Percentiles rank a stretch among this genome's conserved stretches.
phyloP scores from a whole-genome alignment of 2,329 filamentous ascomycete species.

The Colletotrichum cuscutae region DNA sequence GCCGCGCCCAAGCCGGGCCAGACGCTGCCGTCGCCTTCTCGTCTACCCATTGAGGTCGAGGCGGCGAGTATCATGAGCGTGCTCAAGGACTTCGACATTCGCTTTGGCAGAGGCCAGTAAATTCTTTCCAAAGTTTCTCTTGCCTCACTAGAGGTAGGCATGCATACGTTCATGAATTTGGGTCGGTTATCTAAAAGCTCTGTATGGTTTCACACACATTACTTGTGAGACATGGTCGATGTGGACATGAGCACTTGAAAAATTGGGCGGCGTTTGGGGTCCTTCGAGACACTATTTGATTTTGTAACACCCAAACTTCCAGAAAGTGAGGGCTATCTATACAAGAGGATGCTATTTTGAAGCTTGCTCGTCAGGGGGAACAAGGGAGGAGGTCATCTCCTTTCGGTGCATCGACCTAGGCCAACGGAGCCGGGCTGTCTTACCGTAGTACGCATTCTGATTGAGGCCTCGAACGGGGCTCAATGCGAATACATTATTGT shows the following conservation, averaged over 20 bases:
- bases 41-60: conserved; percentile 79
- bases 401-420: background rate
- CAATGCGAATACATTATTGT: background rate
- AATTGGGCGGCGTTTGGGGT: background rate
- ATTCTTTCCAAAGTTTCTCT: background rate
- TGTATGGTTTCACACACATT: too few species aligned
- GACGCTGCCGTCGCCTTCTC: conserved; percentile 44
- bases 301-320: background rate
- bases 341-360: background rate
- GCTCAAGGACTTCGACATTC: conserved; percentile 81
- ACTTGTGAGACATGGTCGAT: background rate
- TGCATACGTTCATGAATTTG: background rate
- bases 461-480: background rate
- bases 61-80: conserved; percentile 88
- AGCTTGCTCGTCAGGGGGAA: background rate
- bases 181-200: background rate
- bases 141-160: background rate
- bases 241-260: background rate
- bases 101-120: conserved; percentile 63
- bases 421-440: background rate
- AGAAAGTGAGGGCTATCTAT: background rate
- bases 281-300: background rate
- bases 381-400: background rate
- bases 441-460: background rate
- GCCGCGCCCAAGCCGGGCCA: conserved; percentile 58